Percentiles rank a stretch among this genome's conserved stretches.
phyloP scores from a whole-genome alignment of 257 asterid genomes.

The Solanum corneliomulleri region DNA sequence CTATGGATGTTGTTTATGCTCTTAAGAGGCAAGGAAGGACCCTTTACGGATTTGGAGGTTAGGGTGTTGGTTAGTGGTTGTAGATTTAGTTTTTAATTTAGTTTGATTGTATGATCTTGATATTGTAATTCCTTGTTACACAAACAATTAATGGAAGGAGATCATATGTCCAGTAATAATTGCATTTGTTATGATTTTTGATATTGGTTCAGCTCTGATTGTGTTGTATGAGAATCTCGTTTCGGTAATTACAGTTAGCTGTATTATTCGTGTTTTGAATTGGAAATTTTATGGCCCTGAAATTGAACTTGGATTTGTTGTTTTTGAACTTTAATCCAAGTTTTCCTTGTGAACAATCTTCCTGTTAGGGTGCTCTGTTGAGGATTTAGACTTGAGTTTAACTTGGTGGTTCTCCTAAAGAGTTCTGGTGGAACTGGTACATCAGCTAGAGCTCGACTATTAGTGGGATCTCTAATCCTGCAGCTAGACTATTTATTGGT shows the following conservation, averaged over 20 bases:
- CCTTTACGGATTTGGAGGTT: constrained; percentile 11
- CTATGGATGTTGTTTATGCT: constrained; percentile 11
- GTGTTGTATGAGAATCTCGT: too few relatives aligned
- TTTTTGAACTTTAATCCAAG: not conserved
- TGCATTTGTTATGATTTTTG: not conserved
- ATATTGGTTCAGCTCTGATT: too few relatives aligned
- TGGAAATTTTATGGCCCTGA: not conserved
- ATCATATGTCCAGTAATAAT: not conserved
- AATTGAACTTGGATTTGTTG: not conserved
- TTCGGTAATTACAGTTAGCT: not conserved
- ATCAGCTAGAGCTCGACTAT: not conserved
- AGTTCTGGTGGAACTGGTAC: not conserved
- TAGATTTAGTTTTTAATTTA: not conserved
- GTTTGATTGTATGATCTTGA: not conserved
- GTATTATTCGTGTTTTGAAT: not conserved
- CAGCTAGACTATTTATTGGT: not conserved
- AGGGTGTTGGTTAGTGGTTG: not conserved
- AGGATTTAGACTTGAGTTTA: not conserved
- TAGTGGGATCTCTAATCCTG: not conserved
- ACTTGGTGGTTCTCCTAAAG: not conserved
- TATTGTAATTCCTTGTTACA: not conserved
- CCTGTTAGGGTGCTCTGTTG: not conserved
- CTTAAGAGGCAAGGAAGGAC: constrained; percentile 13
- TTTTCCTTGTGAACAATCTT: not conserved
- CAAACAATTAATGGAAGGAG: not conserved